Base-by-base conservation (phyloP, 2,329 filamentous ascomycete genomes). In the Alternaria ethzedia region DNA sequence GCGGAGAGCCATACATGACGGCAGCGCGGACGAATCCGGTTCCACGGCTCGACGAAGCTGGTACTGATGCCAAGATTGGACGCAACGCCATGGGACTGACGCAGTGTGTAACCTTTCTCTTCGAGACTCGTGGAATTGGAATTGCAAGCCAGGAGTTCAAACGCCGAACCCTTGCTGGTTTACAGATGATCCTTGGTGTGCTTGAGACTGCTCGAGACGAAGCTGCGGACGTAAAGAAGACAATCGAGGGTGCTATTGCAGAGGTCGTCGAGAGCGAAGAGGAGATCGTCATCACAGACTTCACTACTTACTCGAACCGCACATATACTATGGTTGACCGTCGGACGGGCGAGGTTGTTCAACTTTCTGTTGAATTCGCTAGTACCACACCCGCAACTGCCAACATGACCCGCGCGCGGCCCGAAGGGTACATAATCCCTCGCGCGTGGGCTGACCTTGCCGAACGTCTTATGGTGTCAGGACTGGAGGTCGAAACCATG, bases 81-180 rank as follows among this genome's bases (percentile, higher is more conserved):
- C 73, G 78, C 20, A 80, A 81, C 43, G 74, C 74, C 13, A 78
- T 80, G 73, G 79, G 77, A 3, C 65, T 80, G 8, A 76, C 74
- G 2, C 79, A 81, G 57, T 72, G 70, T 13, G 61, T 80, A 2
- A 76, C 75, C 0, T 79, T 80, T 50, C 70, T 81, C 6, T 77
- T 75, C 52, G 78, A 81, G 59, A 75, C 73, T 7, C 69, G 79
- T 6, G 79, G 79, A 4, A 79, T 81, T 20, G 74, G 75, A 0
- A 71, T 81, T 23, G 78, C 79, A 5, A 67, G 73, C 57, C 77
- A 80, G 57, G 66, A 74, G 7, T 80, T 78, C 66, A 69, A 72
- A 49, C 73, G 79, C 7, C 72, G 77, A 6, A 78, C 75, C 0
- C 66, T 73, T 0, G 74, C 70, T n/a, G 77, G 75, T 0, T 54